A percentile compares a stretch with the other conserved stretches of the same genome.
Evolutionary conservation across 495 filamentous ascomycete species (phyloP).

Genomic region (Choiromyces venosus): DNA sequence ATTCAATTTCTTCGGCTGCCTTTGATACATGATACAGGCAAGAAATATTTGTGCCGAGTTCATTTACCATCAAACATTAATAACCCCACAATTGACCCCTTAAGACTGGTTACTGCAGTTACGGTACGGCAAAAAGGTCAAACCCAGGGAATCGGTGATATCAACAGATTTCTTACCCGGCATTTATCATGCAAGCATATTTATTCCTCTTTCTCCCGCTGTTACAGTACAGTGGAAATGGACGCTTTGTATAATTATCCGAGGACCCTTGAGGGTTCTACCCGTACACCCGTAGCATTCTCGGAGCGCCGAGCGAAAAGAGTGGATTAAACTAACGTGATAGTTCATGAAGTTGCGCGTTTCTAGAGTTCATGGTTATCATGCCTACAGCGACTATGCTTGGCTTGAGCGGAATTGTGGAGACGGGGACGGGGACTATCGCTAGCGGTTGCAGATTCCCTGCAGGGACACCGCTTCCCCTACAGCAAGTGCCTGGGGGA

Average conservation of each 20-base stretch:
- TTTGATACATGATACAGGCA: neutral
- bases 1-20: neutral
- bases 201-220: slow-evolving; percentile 25
- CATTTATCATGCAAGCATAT: slow-evolving; percentile 20
- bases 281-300: slow-evolving; percentile 9
- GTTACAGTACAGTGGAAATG: neutral
- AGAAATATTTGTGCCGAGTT: neutral
- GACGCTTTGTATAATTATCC: neutral
- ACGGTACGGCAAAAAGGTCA: slow-evolving; percentile 30
- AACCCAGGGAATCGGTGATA: slow-evolving; percentile 33
- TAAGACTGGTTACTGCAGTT: slow-evolving; percentile 23
- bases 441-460: slow-evolving; percentile 22
- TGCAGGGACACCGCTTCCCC: slow-evolving; percentile 11
- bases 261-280: neutral
- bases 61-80: neutral
- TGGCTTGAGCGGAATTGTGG: slow-evolving; percentile 1
- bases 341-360: slow-evolving; percentile 23
- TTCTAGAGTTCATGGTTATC: neutral
- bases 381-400: neutral
- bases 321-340: slow-evolving; percentile 9
- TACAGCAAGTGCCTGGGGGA: neutral
- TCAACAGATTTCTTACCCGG: slow-evolving; percentile 24
- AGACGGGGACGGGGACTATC: slow-evolving; percentile 10
- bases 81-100: neutral
- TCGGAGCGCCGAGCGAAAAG: slow-evolving; percentile 8